A percentile compares a stretch with the other conserved stretches of the same genome.
Conservation (phyloP, 1,139 yeast genomes). For the Saccharomycopsis phalli region DNA sequence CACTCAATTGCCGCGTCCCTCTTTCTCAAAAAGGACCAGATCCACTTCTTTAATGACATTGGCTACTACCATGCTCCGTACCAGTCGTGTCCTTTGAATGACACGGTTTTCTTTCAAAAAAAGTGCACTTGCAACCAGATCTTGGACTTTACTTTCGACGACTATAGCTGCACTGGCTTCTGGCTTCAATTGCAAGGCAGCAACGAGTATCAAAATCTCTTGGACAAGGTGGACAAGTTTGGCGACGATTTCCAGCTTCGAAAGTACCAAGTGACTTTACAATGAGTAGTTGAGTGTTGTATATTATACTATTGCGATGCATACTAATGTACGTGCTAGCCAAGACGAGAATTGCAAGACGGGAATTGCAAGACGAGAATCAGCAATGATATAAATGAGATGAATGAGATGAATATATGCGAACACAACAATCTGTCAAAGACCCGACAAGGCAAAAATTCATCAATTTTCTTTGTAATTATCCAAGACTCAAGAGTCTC, state of each 20-base stretch:
- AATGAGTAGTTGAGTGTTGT: too few relatives aligned
- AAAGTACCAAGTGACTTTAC: constrained; percentile 10
- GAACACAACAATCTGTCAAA: too few relatives aligned
- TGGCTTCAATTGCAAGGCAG: constrained; percentile 10
- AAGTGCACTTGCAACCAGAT: constrained; percentile 38
- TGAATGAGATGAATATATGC: too few relatives aligned
- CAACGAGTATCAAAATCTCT: not conserved
- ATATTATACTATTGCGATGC: too few relatives aligned
- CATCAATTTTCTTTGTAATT: too few relatives aligned
- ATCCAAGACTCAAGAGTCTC: too few relatives aligned
- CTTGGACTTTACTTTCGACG: constrained; percentile 41
- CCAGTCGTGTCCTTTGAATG: constrained; percentile 53
- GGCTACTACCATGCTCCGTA: constrained; percentile 57
- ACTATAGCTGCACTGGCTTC: constrained; percentile 34
- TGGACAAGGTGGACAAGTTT: constrained; percentile 5
- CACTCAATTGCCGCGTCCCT: constrained; percentile 51
- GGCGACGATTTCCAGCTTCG: constrained; percentile 10
- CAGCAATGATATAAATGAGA: too few relatives aligned
- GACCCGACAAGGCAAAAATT: too few relatives aligned
- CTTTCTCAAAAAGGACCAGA: constrained; percentile 36
- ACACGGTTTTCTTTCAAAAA: constrained; percentile 32
- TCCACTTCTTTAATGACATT: constrained; percentile 48
- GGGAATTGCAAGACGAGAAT: too few relatives aligned
- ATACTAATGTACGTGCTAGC: too few relatives aligned
- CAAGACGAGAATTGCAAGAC: too few relatives aligned